Percentiles rank a stretch among this genome's conserved stretches.
These are phyloP conservation scores for Beauveria caledonica DNA, from an alignment of 2,329 filamentous ascomycete species.

Conservation along the genomic window DNA sequence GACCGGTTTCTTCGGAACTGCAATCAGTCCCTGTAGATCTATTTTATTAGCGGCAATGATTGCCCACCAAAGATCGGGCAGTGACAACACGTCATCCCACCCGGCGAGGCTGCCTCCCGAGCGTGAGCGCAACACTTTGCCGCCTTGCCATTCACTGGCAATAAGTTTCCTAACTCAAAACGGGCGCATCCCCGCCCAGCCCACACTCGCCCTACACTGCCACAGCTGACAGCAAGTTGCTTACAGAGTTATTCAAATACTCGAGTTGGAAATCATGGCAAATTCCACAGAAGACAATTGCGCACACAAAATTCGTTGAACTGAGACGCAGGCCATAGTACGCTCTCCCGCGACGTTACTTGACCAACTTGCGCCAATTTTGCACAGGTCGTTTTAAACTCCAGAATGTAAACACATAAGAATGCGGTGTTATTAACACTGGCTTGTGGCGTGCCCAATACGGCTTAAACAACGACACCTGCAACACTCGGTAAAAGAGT, in stretches of 20 bases:
- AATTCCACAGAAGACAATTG: background rate
- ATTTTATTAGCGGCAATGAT: too few species aligned
- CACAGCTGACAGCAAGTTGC: background rate
- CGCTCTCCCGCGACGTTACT: background rate
- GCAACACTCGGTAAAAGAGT: background rate
- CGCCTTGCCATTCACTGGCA: background rate
- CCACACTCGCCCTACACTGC: constrained; percentile 1
- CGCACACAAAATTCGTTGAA: background rate
- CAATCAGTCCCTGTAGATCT: too few species aligned
- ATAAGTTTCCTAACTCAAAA: too few species aligned
- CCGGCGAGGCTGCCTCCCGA: too few species aligned
- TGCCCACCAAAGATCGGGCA: too few species aligned
- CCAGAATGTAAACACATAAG: too few species aligned
- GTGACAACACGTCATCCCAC: background rate
- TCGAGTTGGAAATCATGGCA: background rate
- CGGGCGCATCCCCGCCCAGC: background rate
- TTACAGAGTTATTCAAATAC: background rate
- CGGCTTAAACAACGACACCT: background rate
- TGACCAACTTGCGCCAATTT: background rate
- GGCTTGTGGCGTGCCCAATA: too few species aligned
- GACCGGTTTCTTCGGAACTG: too few species aligned
- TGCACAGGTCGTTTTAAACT: background rate
- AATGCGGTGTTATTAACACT: too few species aligned
- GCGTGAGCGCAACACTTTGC: background rate
- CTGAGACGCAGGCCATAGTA: background rate